phyloP scores from a whole-genome alignment of 371 early-diverging fungal genomes.

The Mucor piriformis region DNA sequence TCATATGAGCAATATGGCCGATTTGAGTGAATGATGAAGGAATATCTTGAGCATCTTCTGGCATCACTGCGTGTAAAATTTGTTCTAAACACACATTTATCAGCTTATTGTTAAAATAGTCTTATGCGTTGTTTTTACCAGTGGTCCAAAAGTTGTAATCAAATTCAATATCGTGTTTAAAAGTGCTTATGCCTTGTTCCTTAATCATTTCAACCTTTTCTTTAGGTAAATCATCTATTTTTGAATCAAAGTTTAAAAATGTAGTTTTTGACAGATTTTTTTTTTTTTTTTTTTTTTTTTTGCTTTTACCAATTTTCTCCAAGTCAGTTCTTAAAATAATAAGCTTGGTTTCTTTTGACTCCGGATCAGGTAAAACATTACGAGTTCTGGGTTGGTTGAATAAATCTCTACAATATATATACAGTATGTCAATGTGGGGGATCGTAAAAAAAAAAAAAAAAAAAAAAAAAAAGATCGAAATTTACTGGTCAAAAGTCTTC shows the following conservation, averaged over 20 bases:
- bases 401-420: constrained; percentile 55
- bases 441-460: not conserved
- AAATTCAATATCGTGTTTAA: constrained; percentile 59
- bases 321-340: constrained; percentile 57
- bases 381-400: constrained; percentile 72
- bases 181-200: constrained; percentile 52
- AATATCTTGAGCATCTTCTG: constrained; percentile 75
- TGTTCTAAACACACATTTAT: constrained; percentile 63
- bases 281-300: not conserved
- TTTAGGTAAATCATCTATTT: constrained; percentile 46
- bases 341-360: constrained; percentile 60
- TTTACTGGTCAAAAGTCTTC: constrained; percentile 54
- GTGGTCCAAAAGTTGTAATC: constrained; percentile 82
- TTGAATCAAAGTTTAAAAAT: not conserved
- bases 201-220: constrained; percentile 49
- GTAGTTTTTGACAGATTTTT: too few relatives aligned
- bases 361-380: constrained; percentile 67
- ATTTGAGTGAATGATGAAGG: constrained; percentile 92
- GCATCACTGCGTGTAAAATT: constrained; percentile 87
- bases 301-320: constrained; percentile 12
- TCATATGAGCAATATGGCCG: constrained; percentile 95
- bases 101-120: not conserved
- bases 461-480: not conserved
- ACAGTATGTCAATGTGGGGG: not conserved
- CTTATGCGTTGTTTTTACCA: constrained; percentile 40